Percentiles rank a stretch among this genome's conserved stretches.
phyloP scores from a whole-genome alignment of 140 eudicot genomes.

The Flaveria floridana region DNA sequence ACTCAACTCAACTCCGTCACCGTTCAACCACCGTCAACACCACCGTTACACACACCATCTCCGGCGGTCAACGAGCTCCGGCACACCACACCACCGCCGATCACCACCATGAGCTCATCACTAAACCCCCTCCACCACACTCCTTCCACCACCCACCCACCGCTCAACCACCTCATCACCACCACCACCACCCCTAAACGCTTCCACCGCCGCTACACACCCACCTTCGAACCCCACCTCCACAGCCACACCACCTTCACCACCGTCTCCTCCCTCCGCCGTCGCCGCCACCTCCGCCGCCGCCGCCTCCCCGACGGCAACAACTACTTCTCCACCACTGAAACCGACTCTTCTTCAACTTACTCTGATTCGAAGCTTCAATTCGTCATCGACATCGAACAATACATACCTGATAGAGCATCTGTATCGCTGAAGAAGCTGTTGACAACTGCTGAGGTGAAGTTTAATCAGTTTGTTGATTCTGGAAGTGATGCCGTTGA shows the following conservation, averaged over 20 bases:
- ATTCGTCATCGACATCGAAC: slow-evolving; percentile 39
- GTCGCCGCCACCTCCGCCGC: slow-evolving; percentile 52
- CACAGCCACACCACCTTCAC: slow-evolving; percentile 21
- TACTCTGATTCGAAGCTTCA: slow-evolving; percentile 52
- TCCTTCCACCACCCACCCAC: slow-evolving; percentile 24
- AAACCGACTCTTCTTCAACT: slow-evolving; percentile 25
- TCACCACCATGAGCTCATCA: slow-evolving; percentile 36
- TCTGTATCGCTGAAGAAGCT: slow-evolving; percentile 34
- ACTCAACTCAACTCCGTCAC: slow-evolving; percentile 18
- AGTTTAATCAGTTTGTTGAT: slow-evolving; percentile 40
- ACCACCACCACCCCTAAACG: slow-evolving; percentile 21
- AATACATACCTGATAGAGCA: slow-evolving; percentile 35
- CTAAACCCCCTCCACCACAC: slow-evolving; percentile 31
- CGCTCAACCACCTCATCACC: slow-evolving; percentile 27
- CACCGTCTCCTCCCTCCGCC: slow-evolving; percentile 23
- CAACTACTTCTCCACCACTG: slow-evolving; percentile 30
- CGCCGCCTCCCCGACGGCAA: slow-evolving; percentile 33
- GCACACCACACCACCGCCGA: not conserved
- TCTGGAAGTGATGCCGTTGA: slow-evolving; percentile 55
- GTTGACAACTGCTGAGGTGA: slow-evolving; percentile 21
- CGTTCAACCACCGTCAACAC: slow-evolving; percentile 2
- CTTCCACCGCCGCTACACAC: slow-evolving; percentile 20
- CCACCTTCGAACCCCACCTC: slow-evolving; percentile 16
- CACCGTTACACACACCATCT: not conserved
- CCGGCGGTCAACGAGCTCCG: slow-evolving; percentile 20